Conservation (phyloP, 139 green algal genomes). For the Marvania coccoides region DNA sequence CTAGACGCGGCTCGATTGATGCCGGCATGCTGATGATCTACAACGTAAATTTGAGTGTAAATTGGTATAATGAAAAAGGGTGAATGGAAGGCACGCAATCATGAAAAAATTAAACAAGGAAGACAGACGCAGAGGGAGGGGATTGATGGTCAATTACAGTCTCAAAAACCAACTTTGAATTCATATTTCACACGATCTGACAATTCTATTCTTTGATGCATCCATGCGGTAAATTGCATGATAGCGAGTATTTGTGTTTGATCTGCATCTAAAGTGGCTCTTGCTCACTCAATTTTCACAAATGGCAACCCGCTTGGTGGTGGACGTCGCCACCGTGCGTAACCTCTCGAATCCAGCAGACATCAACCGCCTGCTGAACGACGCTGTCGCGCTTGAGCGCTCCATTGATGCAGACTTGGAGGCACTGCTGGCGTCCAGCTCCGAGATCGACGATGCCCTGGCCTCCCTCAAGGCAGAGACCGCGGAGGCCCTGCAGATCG, state of each 20-base stretch:
- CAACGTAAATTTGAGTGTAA: too few relatives aligned
- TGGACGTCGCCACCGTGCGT: conserved; percentile 13
- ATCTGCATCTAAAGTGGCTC: not conserved
- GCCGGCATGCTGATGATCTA: too few relatives aligned
- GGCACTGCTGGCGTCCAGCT: conserved; percentile 35
- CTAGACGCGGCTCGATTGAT: too few relatives aligned
- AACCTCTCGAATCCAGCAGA: conserved; percentile 56
- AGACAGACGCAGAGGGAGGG: too few relatives aligned
- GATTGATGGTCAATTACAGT: too few relatives aligned
- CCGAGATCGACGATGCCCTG: conserved; percentile 50
- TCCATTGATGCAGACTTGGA: conserved; percentile 75
- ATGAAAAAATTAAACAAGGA: too few relatives aligned
- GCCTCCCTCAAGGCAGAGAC: conserved; percentile 45
- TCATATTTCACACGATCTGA: too few relatives aligned
- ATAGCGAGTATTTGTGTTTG: not conserved
- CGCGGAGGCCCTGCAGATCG: conserved; percentile 65
- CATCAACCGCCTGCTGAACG: conserved; percentile 66
- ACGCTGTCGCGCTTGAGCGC: conserved; percentile 67
- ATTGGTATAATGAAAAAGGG: too few relatives aligned
- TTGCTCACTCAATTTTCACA: not conserved
- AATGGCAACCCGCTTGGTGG: not conserved
- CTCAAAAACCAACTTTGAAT: too few relatives aligned
- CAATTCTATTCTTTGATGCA: too few relatives aligned
- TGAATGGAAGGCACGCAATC: too few relatives aligned
- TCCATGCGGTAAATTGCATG: too few relatives aligned